A percentile compares a stretch with the other conserved stretches of the same genome.
Conservation (phyloP, 1,139 yeast species). For the Kurtzmaniella quercitrusa region DNA sequence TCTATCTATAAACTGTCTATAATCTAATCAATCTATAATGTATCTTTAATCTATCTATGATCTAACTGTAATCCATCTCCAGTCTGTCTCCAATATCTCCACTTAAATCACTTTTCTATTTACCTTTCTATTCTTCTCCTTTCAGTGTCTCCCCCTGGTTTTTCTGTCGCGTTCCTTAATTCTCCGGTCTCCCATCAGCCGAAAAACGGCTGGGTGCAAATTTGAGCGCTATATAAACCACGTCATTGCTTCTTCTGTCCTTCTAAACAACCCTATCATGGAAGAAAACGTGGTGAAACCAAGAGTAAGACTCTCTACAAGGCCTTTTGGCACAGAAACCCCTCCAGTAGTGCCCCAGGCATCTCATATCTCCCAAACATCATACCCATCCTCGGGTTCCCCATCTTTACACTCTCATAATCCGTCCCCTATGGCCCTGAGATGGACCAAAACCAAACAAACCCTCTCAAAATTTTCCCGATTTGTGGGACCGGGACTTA, state of each 20-base stretch:
- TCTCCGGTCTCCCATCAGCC: neutral
- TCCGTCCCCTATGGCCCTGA: neutral
- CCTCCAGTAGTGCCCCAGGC: neutral
- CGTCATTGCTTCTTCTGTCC: neutral
- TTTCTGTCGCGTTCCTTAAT: too few species aligned
- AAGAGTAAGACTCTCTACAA: neutral
- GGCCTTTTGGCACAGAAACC: neutral
- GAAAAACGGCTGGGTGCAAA: neutral
- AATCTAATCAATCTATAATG: too few species aligned
- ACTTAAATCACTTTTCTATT: too few species aligned
- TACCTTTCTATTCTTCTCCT: too few species aligned
- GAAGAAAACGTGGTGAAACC: neutral
- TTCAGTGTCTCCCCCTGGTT: too few species aligned
- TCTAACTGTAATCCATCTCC: too few species aligned
- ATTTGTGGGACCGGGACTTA: conserved; percentile 78
- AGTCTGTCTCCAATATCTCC: too few species aligned
- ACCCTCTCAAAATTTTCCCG: conserved; percentile 42
- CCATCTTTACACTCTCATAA: neutral
- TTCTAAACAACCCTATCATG: neutral
- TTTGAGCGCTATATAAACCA: neutral
- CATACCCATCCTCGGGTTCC: neutral
- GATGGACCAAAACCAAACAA: conserved; percentile 8
- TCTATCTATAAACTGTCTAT: too few species aligned
- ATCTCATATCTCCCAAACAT: neutral
- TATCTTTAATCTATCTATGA: too few species aligned